phyloP scores from a whole-genome alignment of 257 asterid genomes.

The Nicotiana tomentosiformis region DNA sequence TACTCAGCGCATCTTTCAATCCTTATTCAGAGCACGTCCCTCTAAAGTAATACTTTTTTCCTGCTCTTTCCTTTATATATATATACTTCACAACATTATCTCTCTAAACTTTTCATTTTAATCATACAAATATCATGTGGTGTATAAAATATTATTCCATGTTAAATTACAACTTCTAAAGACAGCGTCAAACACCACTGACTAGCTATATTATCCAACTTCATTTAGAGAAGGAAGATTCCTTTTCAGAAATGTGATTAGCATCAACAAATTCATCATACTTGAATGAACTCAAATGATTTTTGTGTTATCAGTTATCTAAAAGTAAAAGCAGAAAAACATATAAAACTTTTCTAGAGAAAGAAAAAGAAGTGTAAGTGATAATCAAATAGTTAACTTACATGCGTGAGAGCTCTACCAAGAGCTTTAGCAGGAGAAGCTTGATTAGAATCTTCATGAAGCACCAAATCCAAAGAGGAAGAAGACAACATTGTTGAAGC shows the following conservation, averaged over 20 bases:
- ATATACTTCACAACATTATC: no score
- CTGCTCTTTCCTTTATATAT: no score
- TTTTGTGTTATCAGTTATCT: neutral
- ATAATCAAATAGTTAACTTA: conserved; percentile 4
- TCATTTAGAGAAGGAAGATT: neutral
- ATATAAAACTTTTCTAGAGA: neutral
- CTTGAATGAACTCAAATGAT: neutral
- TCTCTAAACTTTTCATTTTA: no score
- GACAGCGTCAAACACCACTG: no score
- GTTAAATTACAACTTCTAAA: no score
- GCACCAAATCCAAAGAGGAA: conserved; percentile 6
- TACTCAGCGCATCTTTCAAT: no score
- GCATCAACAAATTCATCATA: neutral
- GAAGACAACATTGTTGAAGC: neutral
- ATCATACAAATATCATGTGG: no score
- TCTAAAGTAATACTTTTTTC: no score
- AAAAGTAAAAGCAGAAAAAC: neutral
- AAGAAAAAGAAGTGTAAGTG: neutral
- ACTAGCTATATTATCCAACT: neutral
- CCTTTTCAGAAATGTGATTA: neutral
- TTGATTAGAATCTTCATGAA: conserved; percentile 10
- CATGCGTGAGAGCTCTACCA: conserved; percentile 27
- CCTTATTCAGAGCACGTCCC: no score
- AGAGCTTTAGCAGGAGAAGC: conserved; percentile 21
- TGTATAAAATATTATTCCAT: no score